A percentile compares a stretch with the other conserved stretches of the same genome.
phyloP scores from a whole-genome alignment of 2,329 filamentous ascomycete genomes.

The Fusarium avenaceum region DNA sequence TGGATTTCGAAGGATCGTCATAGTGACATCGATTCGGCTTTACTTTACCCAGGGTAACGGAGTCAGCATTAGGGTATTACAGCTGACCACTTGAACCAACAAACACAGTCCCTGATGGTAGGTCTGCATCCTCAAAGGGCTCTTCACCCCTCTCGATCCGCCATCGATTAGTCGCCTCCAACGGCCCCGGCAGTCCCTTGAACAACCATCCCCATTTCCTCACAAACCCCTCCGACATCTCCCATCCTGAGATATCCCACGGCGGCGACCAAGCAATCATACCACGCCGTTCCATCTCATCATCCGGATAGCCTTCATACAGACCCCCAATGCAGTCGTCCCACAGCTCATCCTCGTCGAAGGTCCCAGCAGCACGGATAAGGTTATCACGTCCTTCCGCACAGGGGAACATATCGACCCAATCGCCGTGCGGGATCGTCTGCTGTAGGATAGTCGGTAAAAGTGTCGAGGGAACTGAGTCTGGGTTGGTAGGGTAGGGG shows the following conservation, averaged over 20 bases:
- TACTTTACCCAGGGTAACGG: too few relatives aligned
- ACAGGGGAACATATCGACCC: constrained; percentile 29
- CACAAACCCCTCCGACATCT: constrained; percentile 41
- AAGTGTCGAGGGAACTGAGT: constrained; percentile 1
- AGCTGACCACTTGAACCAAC: too few relatives aligned
- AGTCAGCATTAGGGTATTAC: too few relatives aligned
- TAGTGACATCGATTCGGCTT: too few relatives aligned
- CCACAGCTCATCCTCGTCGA: constrained; percentile 61
- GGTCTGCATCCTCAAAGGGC: constrained; percentile 4
- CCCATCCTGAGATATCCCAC: constrained; percentile 43
- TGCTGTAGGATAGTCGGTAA: constrained; percentile 29
- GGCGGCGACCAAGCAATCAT: constrained; percentile 58
- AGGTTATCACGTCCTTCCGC: constrained; percentile 14
- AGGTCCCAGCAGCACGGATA: constrained; percentile 33
- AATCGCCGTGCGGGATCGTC: constrained; percentile 25
- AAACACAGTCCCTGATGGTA: too few relatives aligned
- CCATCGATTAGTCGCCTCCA: constrained; percentile 42
- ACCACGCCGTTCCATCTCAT: constrained; percentile 57
- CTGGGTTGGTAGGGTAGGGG: constrained; percentile 14
- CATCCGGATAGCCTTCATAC: constrained; percentile 60
- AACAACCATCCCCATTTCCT: constrained; percentile 44
- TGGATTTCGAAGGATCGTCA: too few relatives aligned
- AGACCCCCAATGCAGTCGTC: constrained; percentile 58
- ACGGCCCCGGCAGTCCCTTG: constrained; percentile 8
- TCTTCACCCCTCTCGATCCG: constrained; percentile 28